A percentile compares a stretch with the other conserved stretches of the same genome.
phyloP scores from a whole-genome alignment of 2,329 filamentous ascomycete genomes.

The Phialocephala subalpina region DNA sequence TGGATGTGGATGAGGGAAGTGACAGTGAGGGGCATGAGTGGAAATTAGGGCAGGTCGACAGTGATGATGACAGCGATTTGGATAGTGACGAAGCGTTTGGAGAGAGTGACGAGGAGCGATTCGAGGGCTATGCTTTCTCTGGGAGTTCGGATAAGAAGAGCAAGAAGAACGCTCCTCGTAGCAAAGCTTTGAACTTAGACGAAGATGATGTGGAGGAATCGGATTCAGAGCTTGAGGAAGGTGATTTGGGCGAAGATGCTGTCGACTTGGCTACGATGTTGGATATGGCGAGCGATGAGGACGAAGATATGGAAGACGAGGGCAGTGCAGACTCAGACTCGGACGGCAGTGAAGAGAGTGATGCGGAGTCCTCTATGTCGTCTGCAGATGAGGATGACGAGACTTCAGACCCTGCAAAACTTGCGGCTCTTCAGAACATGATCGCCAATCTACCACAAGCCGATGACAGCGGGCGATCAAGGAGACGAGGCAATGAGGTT shows the following conservation, averaged over 20 bases:
- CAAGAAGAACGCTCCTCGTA: constrained; percentile 55
- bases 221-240: constrained; percentile 65
- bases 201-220: constrained; percentile 51
- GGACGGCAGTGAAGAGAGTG: constrained; percentile 57
- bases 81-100: constrained; percentile 78
- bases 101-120: constrained; percentile 74
- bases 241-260: constrained; percentile 67
- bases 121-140: constrained; percentile 72
- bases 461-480: constrained; percentile 35
- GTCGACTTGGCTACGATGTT: constrained; percentile 45
- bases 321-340: constrained; percentile 52
- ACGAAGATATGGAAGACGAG: constrained; percentile 74
- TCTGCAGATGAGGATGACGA: constrained; percentile 52
- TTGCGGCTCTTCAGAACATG: constrained; percentile 72
- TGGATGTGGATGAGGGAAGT: constrained; percentile 65
- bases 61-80: constrained; percentile 72
- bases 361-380: constrained; percentile 61
- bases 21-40: constrained; percentile 76
- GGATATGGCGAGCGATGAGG: constrained; percentile 37
- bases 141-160: constrained; percentile 62
- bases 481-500: constrained; percentile 47
- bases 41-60: constrained; percentile 70
- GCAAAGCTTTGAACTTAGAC: constrained; percentile 57
- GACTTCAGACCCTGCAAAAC: constrained; percentile 53
- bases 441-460: constrained; percentile 68